These are phyloP conservation scores for Ogataea polymorpha DNA, from an alignment of 805 yeast genomes.

Conservation along the genomic window DNA sequence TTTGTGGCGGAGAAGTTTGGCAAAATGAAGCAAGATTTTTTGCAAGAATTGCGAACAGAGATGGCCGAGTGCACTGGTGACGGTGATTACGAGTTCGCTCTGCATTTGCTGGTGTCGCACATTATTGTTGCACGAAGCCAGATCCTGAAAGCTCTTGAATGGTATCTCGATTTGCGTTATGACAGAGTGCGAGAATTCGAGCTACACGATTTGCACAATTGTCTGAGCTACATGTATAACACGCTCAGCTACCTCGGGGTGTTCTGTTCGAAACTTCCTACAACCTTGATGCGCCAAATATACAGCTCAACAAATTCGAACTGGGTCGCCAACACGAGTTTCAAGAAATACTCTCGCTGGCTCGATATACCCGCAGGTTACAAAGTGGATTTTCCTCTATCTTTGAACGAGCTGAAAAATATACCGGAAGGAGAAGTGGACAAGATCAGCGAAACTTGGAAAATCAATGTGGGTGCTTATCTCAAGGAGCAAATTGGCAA, in stretches of 20 bases:
- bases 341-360: conserved; percentile 31
- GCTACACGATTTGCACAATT: conserved; percentile 21
- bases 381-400: conserved; percentile 22
- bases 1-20: conserved; percentile 20
- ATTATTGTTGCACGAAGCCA: conserved; percentile 18
- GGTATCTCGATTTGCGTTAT: conserved; percentile 26
- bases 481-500: conserved; percentile 10
- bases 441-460: conserved; percentile 19
- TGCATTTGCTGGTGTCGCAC: conserved; percentile 26
- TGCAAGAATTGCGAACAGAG: conserved; percentile 19
- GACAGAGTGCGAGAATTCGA: conserved; percentile 6
- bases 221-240: conserved; percentile 30
- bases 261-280: conserved; percentile 26
- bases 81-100: conserved; percentile 28
- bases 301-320: conserved; percentile 20
- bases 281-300: conserved; percentile 20
- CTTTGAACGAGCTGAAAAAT: conserved; percentile 14
- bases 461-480: conserved; percentile 16
- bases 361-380: conserved; percentile 18
- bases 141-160: conserved; percentile 23
- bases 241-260: conserved; percentile 26
- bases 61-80: conserved; percentile 23
- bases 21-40: conserved; percentile 17
- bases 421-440: conserved; percentile 11
- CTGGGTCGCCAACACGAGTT: conserved; percentile 28